Evolutionary conservation across 2,329 filamentous ascomycete genomes (phyloP).

Genomic region (Ophiostoma pallidulum): DNA sequence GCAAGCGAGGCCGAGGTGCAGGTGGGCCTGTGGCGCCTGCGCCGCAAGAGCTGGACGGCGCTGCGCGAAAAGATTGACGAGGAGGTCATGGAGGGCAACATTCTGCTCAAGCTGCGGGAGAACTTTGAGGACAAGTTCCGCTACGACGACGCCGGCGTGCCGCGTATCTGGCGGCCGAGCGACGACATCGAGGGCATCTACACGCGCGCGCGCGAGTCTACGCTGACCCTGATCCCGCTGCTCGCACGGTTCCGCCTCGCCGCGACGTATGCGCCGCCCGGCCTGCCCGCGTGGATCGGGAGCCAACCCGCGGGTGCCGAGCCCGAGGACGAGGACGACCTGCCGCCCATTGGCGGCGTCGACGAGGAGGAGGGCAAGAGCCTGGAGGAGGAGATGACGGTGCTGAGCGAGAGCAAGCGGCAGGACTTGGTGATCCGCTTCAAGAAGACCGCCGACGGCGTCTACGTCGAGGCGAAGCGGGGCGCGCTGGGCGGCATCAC

Average conservation of each 20-base stretch:
- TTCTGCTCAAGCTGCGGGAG: slow-evolving; percentile 87
- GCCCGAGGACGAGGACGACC: slow-evolving; percentile 79
- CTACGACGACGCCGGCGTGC: slow-evolving; percentile 90
- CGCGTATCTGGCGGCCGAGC: slow-evolving; percentile 89
- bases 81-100: slow-evolving; percentile 95
- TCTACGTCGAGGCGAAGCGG: slow-evolving; percentile 96
- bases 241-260: slow-evolving; percentile 74
- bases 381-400: slow-evolving; percentile 89
- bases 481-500: slow-evolving; percentile 92
- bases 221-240: slow-evolving; percentile 80
- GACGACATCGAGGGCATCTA: slow-evolving; percentile 97
- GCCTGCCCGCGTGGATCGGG: slow-evolving; percentile 79
- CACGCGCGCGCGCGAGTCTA: slow-evolving; percentile 84
- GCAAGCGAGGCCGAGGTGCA: slow-evolving; percentile 86
- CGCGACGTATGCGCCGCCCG: slow-evolving; percentile 64
- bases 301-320: slow-evolving; percentile 64
- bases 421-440: slow-evolving; percentile 89
- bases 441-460: slow-evolving; percentile 96
- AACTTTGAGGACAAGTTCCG: slow-evolving; percentile 99
- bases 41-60: slow-evolving; percentile 90
- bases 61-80: slow-evolving; percentile 87
- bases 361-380: slow-evolving; percentile 93
- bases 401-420: slow-evolving; percentile 82
- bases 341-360: slow-evolving; percentile 80
- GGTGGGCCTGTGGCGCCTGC: slow-evolving; percentile 82